phyloP scores from a whole-genome alignment of 2,329 filamentous ascomycete species.

The Juglanconis sp. region DNA sequence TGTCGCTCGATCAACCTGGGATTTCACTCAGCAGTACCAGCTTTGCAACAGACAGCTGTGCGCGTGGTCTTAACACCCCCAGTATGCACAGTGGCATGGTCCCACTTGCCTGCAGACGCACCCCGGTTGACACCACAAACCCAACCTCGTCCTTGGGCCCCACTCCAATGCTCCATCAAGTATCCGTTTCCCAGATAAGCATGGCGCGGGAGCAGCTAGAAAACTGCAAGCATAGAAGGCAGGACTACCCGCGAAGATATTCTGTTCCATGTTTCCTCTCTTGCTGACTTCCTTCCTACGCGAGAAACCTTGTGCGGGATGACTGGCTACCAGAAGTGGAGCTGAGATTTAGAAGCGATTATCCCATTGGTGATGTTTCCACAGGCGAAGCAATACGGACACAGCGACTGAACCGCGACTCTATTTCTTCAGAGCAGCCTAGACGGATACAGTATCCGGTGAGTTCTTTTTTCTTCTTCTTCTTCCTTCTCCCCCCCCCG shows the following conservation, averaged over 20 bases:
- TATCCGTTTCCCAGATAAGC: constrained; percentile 21
- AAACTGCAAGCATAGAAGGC: constrained; percentile 19
- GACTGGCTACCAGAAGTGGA: constrained; percentile 12
- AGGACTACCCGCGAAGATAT: constrained; percentile 17
- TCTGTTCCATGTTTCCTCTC: constrained; percentile 5
- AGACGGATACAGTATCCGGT: background rate
- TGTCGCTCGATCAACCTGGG: background rate
- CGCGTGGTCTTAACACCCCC: constrained; percentile 24
- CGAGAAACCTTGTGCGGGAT: constrained; percentile 7
- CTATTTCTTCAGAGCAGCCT: no score
- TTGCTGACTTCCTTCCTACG: constrained; percentile 10
- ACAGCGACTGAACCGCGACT: background rate
- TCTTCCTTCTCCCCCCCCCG: background rate
- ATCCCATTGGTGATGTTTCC: background rate
- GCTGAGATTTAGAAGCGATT: constrained; percentile 2
- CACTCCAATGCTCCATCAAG: constrained; percentile 15
- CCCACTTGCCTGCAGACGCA: constrained; percentile 22
- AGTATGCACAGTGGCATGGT: constrained; percentile 20
- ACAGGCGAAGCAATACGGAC: constrained; percentile 1
- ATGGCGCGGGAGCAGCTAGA: constrained; percentile 18
- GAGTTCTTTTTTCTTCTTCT: background rate
- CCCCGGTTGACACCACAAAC: constrained; percentile 22
- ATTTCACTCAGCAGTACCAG: constrained; percentile 9
- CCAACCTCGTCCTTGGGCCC: constrained; percentile 18
- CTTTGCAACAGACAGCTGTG: constrained; percentile 23